Base-by-base conservation (phyloP, 1,284 basidiomycete species). In the Porodaedalea pini region DNA sequence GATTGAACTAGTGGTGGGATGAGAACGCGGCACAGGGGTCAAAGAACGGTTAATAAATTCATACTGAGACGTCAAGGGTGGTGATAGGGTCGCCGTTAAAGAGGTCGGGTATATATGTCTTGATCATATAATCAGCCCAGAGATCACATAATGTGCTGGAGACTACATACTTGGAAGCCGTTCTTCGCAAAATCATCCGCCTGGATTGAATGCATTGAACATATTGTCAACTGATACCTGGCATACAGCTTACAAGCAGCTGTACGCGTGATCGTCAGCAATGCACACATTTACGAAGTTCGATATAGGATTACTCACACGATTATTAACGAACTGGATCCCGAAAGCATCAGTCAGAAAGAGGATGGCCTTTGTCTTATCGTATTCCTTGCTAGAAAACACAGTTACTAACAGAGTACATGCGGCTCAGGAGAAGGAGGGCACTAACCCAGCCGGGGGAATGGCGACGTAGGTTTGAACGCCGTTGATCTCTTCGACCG, bases 181-280 rank as follows among this genome's bases (percentile, higher is more conserved):
- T 88, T 86, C 27, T 73, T 74, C 15, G 89, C 88, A 70, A 85
- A 91, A 66, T 82, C 84, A 65, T 92, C 90, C 11, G 77, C 81
- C 32, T 61, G 17, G 19, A 39, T 21, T 19, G n/a, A n/a, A 36
- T 25, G 7, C 34, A 15, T 29, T 23, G 25, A 15, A 10, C 7
- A 40, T n/a, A 2, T 36, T 25, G 31, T 27, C 19, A 32, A n/a
- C 17, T 27, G 10, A 53, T 19, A 23, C 45, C 45, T 21, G 40
- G 31, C 17, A 51, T n/a, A n/a, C n/a, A 45, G 50, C 17, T 17
- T 44, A 48, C 45, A 21, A 51, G n/a, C 25, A 43, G 36, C 54
- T n/a, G 47, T 13, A 37, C 47, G n/a, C n/a, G n/a, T n/a, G n/a
- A n/a, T n/a, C n/a, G n/a, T n/a, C n/a, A n/a, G n/a, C n/a, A n/a